phyloP scores from a whole-genome alignment of 2,329 filamentous ascomycete genomes.

The Penicillium frequentans region DNA sequence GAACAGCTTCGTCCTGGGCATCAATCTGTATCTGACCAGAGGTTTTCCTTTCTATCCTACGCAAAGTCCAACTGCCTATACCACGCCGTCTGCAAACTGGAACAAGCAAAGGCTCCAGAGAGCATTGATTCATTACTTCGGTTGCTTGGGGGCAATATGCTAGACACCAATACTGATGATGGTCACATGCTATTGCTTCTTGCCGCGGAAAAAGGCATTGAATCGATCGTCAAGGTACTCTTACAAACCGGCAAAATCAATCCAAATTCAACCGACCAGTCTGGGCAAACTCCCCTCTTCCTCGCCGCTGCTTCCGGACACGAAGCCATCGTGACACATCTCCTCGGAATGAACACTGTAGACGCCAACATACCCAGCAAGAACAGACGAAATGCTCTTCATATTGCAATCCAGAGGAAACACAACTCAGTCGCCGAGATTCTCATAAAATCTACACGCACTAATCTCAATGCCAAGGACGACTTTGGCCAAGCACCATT shows the following conservation, averaged over 20 bases:
- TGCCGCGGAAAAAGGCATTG: neutral
- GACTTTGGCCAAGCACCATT: neutral
- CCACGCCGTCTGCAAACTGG: neutral
- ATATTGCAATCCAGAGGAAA: neutral
- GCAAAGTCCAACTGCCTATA: neutral
- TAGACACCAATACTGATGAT: neutral
- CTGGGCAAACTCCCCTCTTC: neutral
- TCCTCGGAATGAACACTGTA: neutral
- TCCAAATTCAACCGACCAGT: neutral
- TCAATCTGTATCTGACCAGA: neutral
- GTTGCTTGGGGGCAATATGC: neutral
- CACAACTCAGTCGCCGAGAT: neutral
- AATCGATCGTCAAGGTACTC: neutral
- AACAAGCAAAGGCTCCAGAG: neutral
- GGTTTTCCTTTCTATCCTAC: neutral
- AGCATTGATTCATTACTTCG: neutral
- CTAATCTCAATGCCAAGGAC: neutral
- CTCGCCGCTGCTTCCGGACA: neutral
- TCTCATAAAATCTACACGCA: neutral
- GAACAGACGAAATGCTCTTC: neutral
- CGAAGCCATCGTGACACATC: neutral
- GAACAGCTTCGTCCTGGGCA: neutral
- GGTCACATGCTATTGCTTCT: neutral
- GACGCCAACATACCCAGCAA: neutral
- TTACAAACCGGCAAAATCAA: neutral